phyloP scores from a whole-genome alignment of 345 rosid species.

The Eucalyptus sp. region DNA sequence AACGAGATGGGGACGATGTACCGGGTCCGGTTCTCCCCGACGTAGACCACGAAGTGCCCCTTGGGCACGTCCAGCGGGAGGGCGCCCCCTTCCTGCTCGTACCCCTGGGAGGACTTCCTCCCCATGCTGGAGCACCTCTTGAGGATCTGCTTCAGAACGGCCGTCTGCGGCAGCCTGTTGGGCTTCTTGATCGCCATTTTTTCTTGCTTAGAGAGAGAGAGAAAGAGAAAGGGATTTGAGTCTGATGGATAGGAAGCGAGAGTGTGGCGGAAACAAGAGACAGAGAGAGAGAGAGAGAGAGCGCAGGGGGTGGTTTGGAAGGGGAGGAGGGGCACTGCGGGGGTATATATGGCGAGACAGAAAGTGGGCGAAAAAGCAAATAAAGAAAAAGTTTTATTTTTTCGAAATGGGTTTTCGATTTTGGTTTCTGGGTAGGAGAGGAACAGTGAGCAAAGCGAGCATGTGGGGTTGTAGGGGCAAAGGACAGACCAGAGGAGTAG shows the following conservation, averaged over 20 bases:
- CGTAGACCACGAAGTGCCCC: constrained; percentile 40
- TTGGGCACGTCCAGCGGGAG: constrained; percentile 30
- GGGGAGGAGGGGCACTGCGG: neutral
- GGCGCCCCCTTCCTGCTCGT: neutral
- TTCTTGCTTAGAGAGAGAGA: neutral
- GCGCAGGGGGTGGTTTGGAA: neutral
- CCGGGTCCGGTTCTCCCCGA: constrained; percentile 31
- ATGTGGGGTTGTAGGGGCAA: neutral
- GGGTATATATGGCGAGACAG: neutral
- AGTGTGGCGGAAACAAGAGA: neutral
- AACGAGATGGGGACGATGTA: constrained; percentile 28
- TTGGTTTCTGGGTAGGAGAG: neutral
- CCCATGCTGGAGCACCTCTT: constrained; percentile 39
- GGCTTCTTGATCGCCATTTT: constrained; percentile 15
- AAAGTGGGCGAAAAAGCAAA: too few relatives aligned
- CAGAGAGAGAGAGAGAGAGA: neutral
- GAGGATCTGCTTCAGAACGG: constrained; percentile 28
- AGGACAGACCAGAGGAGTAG: neutral
- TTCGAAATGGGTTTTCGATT: neutral
- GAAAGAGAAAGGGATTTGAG: neutral
- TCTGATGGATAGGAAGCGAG: neutral
- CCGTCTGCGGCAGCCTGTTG: constrained; percentile 19
- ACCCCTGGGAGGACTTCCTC: constrained; percentile 2
- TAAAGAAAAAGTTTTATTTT: neutral
- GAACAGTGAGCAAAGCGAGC: neutral